Evolutionary conservation across 2,329 filamentous ascomycete species (phyloP), one percentile per base, ranked within the genome.

Genomic region (Aspergillus sp.): DNA sequence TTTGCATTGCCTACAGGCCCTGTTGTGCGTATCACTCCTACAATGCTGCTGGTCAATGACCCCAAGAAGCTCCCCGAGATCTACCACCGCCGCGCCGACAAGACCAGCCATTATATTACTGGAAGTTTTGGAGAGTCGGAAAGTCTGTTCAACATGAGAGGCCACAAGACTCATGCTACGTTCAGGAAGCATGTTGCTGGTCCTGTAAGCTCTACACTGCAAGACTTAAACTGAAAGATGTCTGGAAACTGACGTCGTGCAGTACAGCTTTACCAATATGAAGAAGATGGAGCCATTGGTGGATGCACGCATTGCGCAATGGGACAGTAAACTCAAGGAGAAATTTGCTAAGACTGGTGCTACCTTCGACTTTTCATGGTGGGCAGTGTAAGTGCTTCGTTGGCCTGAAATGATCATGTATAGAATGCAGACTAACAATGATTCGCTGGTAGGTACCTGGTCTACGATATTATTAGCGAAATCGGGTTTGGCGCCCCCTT

Each of bases 241-340:
- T 12, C 46, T 5, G 20, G 19, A 27, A 23, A 33, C 38, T 55
- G 22, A 55, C 48, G 32, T 45, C 6, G 27, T 47, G 22, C 46
- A 67, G 55, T 82, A 82, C 56, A 75, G 71, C 46, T 79, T 81
- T 56, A 71, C 65, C 41, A 81, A 79, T 54, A 73, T 82, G 53
- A 78, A 76, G 61, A 77, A 74, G 53, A 82, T 80, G 74, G 80
- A 83, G 59, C 74, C 76, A 0, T 53, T 82, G 25, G 67, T 83
- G 2, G 78, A 82, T 49, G 52, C 58, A 2, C 67, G 74, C 7
- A 78, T 82, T 42, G 48, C 59, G 2, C 62, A 70, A n/a, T 83
- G 78, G 79, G 65, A 75, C 7, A 53, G 58, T 3, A 73, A 69
- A n/a, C 65, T 83, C 2, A 65, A 73, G 2, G 58, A 66, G 2